Evolutionary conservation across 2,329 filamentous ascomycete genomes (phyloP).

Genomic region (Venturia aucupariae): DNA sequence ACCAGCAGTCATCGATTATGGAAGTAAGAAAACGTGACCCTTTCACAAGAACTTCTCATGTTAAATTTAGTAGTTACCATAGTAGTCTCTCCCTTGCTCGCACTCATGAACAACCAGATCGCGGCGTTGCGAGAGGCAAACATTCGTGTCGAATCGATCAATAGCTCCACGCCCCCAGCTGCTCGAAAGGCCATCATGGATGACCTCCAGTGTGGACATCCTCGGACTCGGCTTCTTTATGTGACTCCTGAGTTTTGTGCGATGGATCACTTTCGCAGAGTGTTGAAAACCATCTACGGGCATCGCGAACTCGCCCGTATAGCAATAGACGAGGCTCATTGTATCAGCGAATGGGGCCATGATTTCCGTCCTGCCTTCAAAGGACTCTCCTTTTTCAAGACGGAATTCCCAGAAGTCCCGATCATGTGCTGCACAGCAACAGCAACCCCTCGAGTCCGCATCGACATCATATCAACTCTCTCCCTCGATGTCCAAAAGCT

Average conservation of each 20-base stretch:
- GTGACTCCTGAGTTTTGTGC: slow-evolving; percentile 88
- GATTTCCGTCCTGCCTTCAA: slow-evolving; percentile 94
- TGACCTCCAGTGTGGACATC: slow-evolving; percentile 82
- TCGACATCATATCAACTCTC: slow-evolving; percentile 73
- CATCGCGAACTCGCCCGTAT: slow-evolving; percentile 81
- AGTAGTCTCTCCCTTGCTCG: slow-evolving; percentile 79
- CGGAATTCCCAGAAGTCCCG: slow-evolving; percentile 72
- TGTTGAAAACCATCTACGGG: slow-evolving; percentile 61
- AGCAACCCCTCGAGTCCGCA: slow-evolving; percentile 68
- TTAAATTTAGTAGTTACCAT: slow-evolving; percentile 57
- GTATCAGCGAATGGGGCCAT: slow-evolving; percentile 96
- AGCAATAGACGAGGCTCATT: slow-evolving; percentile 90
- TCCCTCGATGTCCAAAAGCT: slow-evolving; percentile 55
- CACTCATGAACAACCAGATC: slow-evolving; percentile 93
- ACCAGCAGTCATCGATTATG: slow-evolving; percentile 77
- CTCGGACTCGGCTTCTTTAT: slow-evolving; percentile 73
- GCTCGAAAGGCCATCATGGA: slow-evolving; percentile 62
- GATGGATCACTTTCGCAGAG: slow-evolving; percentile 64
- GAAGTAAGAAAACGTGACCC: slow-evolving; percentile 48
- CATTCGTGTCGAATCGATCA: slow-evolving; percentile 76
- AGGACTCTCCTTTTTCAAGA: slow-evolving; percentile 74
- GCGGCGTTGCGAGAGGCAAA: slow-evolving; percentile 64
- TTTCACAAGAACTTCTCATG: slow-evolving; percentile 19
- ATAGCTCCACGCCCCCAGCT: slow-evolving; percentile 62
- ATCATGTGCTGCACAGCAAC: slow-evolving; percentile 92